Conservation (phyloP, 257 asterid genomes). For the Fraxinus quadrangulata region DNA sequence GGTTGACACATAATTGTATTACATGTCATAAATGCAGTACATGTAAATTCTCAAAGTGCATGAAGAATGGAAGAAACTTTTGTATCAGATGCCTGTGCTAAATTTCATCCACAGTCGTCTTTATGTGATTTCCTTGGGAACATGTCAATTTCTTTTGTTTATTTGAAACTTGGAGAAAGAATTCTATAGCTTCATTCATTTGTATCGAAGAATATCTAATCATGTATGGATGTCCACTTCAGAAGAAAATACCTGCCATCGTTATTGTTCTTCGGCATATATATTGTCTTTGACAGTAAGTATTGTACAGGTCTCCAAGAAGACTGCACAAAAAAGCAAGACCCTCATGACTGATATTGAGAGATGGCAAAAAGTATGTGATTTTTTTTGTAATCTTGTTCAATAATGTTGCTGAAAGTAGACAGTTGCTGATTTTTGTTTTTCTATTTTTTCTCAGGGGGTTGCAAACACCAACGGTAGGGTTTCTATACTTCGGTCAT, state of each 20-base stretch:
- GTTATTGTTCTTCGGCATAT: neutral
- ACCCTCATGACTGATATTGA: slow-evolving; percentile 80
- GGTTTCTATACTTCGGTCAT: slow-evolving; percentile 24
- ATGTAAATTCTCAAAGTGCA: neutral
- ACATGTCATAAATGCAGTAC: neutral
- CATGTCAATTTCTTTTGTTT: neutral
- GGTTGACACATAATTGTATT: neutral
- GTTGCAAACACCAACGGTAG: slow-evolving; percentile 94
- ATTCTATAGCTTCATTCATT: too few species aligned
- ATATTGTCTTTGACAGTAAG: neutral
- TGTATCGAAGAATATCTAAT: neutral
- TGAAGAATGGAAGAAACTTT: neutral
- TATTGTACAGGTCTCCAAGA: slow-evolving; percentile 76
- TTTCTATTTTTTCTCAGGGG: slow-evolving; percentile 63
- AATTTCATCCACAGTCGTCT: neutral
- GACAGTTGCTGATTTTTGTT: slow-evolving; percentile 29
- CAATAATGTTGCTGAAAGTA: slow-evolving; percentile 13
- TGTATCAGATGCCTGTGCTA: neutral
- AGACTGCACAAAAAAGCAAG: slow-evolving; percentile 92
- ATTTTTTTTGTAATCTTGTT: slow-evolving; percentile 14
- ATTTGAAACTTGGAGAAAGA: too few species aligned
- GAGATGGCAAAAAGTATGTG: slow-evolving; percentile 87
- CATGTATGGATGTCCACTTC: neutral
- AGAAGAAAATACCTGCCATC: slow-evolving; percentile 10
- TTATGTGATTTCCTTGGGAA: neutral